Base-by-base conservation (phyloP, 768 basidiomycete species). In the Phanerodontia chrysosporium region DNA sequence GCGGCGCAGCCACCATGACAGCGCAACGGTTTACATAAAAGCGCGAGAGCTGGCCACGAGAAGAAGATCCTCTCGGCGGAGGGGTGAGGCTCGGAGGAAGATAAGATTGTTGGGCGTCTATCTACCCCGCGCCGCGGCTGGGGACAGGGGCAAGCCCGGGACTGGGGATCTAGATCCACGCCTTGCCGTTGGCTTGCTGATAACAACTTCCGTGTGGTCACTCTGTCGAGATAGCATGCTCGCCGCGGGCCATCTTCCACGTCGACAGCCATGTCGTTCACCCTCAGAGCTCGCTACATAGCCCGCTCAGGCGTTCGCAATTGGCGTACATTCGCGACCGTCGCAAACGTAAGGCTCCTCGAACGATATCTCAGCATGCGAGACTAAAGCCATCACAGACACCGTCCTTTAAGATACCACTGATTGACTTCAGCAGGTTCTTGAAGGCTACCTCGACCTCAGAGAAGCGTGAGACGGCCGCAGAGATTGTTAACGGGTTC, bases 341-440 rank as follows among this genome's bases (percentile, higher is more conserved):
- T 61, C 14, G 25, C 60, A 6, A 55, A 61, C 39, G 60, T 61
- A n/a, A 57, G 51, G 46, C 6, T 10, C 22, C n/a, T 12, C 10
- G 9, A 35, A 10, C 12, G 14, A 18, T 22, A 35, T 6, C 18
- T 22, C 24, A 30, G 2, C 12, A n/a, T 16, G 25, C 32, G 24
- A 27, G 16, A 2, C 35, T 55, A 14, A 45, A 7, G 10, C 39
- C 35, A 2, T n/a, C 21, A 9, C 35, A 61, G 60, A 51, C 55
- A 8, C 60, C 60, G 4, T 28, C 60, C 2, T 68, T 70, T 56
- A 63, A 62, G 21, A 91, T 93, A 55, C 92, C 92, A 27, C 74
- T 92, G 28, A 83, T 94, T 65, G 84, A 92, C 75, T 92, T 95
- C 64, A 76, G 82, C 64, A 84, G 81, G 57, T 92, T 87, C 68